These are phyloP conservation scores for Globisporangium barbulae DNA, from an alignment of 352 stramenopile species.

Conservation along the genomic window DNA sequence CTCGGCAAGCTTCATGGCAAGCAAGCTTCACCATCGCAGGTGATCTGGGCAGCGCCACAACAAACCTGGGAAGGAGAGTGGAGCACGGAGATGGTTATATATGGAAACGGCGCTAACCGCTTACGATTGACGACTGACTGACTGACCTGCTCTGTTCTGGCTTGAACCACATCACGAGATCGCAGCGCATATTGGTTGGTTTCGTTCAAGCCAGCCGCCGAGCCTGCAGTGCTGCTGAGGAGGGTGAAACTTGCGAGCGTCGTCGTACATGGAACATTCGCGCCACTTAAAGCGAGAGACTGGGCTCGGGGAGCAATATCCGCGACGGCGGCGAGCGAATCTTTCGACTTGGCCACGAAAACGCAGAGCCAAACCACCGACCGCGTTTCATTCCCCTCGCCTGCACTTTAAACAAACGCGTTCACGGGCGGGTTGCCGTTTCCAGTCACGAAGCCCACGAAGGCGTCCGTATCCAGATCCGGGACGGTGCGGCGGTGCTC, in stretches of 20 bases:
- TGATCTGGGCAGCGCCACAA: not conserved
- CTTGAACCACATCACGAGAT: not conserved
- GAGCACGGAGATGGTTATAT: not conserved
- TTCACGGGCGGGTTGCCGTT: slow-evolving; percentile 16
- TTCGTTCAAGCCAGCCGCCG: slow-evolving; percentile 4
- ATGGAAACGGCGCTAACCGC: slow-evolving; percentile 2
- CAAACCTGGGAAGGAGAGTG: not conserved
- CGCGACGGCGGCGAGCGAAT: not conserved
- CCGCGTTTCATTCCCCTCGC: too few species aligned
- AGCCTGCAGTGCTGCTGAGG: not conserved
- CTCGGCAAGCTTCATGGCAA: too few species aligned
- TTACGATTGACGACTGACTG: not conserved
- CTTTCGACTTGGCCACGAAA: too few species aligned
- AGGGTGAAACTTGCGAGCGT: too few species aligned
- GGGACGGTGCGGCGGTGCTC: slow-evolving; percentile 1
- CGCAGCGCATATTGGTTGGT: not conserved
- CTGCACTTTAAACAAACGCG: slow-evolving; percentile 16
- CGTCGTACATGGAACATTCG: not conserved
- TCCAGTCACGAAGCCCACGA: slow-evolving; percentile 18
- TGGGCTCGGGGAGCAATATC: not conserved
- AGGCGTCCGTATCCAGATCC: slow-evolving; percentile 23
- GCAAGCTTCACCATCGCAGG: slow-evolving; percentile 9
- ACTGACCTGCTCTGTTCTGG: not conserved
- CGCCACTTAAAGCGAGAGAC: not conserved
- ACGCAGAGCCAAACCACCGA: too few species aligned